Conservation (phyloP, 768 basidiomycete species). For the Boletus reticuloceps region DNA sequence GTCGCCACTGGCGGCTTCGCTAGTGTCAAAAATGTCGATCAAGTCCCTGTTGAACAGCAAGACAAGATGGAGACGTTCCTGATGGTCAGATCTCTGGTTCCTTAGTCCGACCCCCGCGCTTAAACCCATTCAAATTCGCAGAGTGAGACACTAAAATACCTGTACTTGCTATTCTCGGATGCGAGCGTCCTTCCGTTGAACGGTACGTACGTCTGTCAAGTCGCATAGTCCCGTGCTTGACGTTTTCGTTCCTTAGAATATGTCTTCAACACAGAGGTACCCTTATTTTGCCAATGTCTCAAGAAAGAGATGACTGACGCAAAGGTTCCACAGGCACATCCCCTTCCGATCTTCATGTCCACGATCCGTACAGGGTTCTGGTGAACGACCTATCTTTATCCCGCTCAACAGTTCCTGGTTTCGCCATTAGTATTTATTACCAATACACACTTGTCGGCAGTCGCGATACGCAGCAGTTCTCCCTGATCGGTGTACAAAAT, state of each 20-base stretch:
- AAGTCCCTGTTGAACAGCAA: constrained; percentile 60
- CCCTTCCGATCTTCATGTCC: constrained; percentile 67
- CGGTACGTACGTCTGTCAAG: constrained; percentile 44
- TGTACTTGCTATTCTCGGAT: constrained; percentile 85
- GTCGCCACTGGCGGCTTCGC: constrained; percentile 82
- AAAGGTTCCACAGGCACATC: constrained; percentile 50
- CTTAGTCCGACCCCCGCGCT: neutral
- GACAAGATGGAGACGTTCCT: constrained; percentile 98
- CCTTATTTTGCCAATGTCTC: constrained; percentile 8
- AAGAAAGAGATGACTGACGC: neutral
- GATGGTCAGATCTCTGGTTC: constrained; percentile 50
- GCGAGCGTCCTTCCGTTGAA: constrained; percentile 66
- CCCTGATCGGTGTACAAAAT: neutral
- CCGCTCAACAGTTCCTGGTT: neutral
- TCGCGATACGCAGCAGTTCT: neutral
- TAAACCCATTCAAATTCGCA: constrained; percentile 25
- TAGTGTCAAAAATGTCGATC: constrained; percentile 81
- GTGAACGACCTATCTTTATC: constrained; percentile 19
- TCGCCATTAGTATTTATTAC: neutral
- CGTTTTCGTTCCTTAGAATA: constrained; percentile 47
- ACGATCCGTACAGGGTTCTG: constrained; percentile 47
- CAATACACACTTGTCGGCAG: neutral
- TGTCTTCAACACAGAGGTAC: constrained; percentile 91
- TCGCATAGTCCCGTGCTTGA: constrained; percentile 5
- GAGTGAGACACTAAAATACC: constrained; percentile 90